A percentile compares a stretch with the other conserved stretches of the same genome.
Conservation (phyloP, 805 yeast genomes). For the Pichia cephalocereana region DNA sequence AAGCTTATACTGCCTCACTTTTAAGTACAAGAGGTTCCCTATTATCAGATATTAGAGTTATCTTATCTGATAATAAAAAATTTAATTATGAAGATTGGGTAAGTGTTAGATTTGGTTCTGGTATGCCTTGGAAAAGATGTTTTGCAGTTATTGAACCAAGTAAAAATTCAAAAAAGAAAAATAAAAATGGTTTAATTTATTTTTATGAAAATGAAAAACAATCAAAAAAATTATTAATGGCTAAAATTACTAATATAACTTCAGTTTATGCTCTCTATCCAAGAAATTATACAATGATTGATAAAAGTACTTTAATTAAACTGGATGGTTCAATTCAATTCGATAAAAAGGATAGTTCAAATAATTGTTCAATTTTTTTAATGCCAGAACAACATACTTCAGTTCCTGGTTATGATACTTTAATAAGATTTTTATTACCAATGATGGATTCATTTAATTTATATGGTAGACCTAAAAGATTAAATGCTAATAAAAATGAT, state of each 20-base stretch:
- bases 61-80: conserved; percentile 69
- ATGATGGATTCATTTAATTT: conserved; percentile 65
- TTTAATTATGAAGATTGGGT: conserved; percentile 91
- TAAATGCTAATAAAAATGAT: conserved; percentile 66
- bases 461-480: conserved; percentile 73
- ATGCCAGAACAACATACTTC: conserved; percentile 84
- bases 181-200: conserved; percentile 55
- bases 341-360: conserved; percentile 39
- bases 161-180: conserved; percentile 34
- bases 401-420: conserved; percentile 76
- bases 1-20: conserved; percentile 93
- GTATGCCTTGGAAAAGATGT: conserved; percentile 96
- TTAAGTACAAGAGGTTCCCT: conserved; percentile 85
- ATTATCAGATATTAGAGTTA: conserved; percentile 76
- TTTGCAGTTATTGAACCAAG: conserved; percentile 83
- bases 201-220: conserved; percentile 78
- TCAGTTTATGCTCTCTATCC: conserved; percentile 91
- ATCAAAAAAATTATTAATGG: conserved; percentile 67
- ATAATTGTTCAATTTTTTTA: conserved; percentile 56
- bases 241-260: conserved; percentile 59
- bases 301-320: conserved; percentile 81
- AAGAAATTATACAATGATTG: conserved; percentile 69
- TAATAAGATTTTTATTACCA: conserved; percentile 71
- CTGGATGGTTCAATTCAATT: conserved; percentile 73
- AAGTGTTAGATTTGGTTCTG: conserved; percentile 88